Conservation (phyloP, 176 grass and related monocot genomes). For the Secale cereale region DNA sequence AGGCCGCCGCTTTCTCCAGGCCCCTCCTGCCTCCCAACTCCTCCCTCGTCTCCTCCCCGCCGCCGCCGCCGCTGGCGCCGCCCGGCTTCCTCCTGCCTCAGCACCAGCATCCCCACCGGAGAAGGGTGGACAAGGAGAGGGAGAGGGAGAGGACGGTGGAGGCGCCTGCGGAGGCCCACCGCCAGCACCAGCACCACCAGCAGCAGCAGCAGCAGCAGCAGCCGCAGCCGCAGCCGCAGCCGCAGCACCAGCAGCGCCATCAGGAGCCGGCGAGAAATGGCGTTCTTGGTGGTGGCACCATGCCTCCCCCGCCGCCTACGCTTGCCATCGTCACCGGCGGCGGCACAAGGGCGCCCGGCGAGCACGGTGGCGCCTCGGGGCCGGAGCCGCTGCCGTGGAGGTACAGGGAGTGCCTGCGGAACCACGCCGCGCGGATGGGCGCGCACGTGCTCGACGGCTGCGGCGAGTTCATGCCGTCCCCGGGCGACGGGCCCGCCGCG, state of each 20-base stretch:
- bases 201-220: conserved; percentile 40
- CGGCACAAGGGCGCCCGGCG: not conserved
- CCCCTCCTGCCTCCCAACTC: conserved; percentile 67
- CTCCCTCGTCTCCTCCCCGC: conserved; percentile 45
- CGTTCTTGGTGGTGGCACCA: not conserved
- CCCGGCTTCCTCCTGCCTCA: conserved; percentile 6
- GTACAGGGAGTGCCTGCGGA: conserved; percentile 83
- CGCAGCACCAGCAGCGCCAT: conserved; percentile 34
- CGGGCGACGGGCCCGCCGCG: conserved; percentile 22
- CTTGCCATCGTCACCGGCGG: not conserved
- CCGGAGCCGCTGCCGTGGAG: conserved; percentile 38
- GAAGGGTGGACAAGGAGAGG: conserved; percentile 27
- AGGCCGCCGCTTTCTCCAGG: conserved; percentile 53
- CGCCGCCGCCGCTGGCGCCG: not conserved
- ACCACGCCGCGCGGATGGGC: conserved; percentile 83
- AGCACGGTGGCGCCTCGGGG: not conserved
- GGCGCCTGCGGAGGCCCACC: not conserved
- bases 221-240: not conserved
- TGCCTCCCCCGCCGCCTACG: not conserved
- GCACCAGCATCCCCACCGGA: conserved; percentile 27
- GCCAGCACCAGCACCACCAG: conserved; percentile 20
- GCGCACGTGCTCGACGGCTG: conserved; percentile 90
- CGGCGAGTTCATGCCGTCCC: conserved; percentile 89
- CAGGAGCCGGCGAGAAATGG: conserved; percentile 45
- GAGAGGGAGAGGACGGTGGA: conserved; percentile 18